Evolutionary conservation across 805 yeast genomes (phyloP), one percentile per base, ranked within the genome.

Genomic region (Saccharomyces mikatae): DNA sequence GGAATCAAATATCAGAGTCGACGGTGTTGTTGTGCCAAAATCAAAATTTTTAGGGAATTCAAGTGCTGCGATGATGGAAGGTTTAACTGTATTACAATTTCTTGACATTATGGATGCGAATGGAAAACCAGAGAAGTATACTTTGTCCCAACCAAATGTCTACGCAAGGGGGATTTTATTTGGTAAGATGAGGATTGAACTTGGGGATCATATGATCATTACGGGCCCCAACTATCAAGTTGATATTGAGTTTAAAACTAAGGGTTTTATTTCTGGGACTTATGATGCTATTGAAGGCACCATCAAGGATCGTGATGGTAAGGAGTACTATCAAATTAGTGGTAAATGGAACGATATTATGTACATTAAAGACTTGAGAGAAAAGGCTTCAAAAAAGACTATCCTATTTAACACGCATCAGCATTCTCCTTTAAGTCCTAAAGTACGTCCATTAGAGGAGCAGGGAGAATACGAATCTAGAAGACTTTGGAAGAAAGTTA

Each of bases 51-150:
- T 92, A 56, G 99, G 99, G 31, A 94, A 94, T 67, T 89, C 97
- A 1, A 91, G 97, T 0, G 99, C 98, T 22, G 95, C 96, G 1
- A 82, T 94, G 69, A 94, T 94, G 99, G 96, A 91, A 62, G 99
- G 99, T 22, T 66, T 79, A 54, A 92, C 89, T 1, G 82, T 80
- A 50, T 71, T 91, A 21, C 80, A 87, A 46, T 80, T 92, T 57
- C 75, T 83, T 49, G 86, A 87, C 61, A 75, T 80, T 27, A 68
- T 69, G 41, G 81, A 82, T 59, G 24, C 44, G 4, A 60, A 65
- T 0, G 77, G 77, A 1, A 59, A 67, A 3, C 78, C 81, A 5
- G 99, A 92, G 68, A 76, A 76, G 52, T 94, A 90, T 71, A 80
- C 85, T 10, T 75, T 94, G 67, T 85, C 90, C n/a, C 98, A 94